Base-by-base conservation (phyloP, 2,329 filamentous ascomycete genomes). In the Fusarium kyushuense region DNA sequence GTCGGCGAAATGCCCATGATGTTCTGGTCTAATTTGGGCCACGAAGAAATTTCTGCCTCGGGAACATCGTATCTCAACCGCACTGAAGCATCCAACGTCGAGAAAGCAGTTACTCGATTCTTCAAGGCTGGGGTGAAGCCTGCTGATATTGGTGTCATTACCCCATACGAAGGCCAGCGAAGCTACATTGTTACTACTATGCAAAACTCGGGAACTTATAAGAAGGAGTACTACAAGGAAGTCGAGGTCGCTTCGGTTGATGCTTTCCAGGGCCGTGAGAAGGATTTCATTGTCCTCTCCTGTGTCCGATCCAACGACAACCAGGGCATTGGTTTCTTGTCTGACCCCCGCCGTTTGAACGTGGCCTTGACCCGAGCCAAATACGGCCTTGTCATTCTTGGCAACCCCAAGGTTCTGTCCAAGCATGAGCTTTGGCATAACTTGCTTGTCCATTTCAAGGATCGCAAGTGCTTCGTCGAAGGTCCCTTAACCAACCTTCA, bases 151-250 rank as follows among this genome's bases (percentile, higher is more conserved):
- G 96, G 96, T 82, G 96, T 99, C 74, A 98, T 99, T 76, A 99
- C 96, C 17, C 96, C 96, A 55, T 99, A 99, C 79, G 96, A 99
- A 82, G 96, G 96, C 60, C 96, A 99, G 81, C 92, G 96, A 76
- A 97, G 94, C 81, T 99, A 97, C 78, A 94, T 99, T 69, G 96
- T 99, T 61, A 97, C 93, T 77, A 97, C 95, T n/a, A 98, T 99
- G 95, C 96, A 99, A 81, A 94, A 95, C 67, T 96, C 92, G 14
- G 96, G 96, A 53, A 96, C 93, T 1, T 97, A 96, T 84, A 97
- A 97, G 84, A 99, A 99, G 83, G 96, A 99, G 78, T 89, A 91
- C 74, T 99, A 99, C 85, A 98, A 98, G 82, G 95, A 98, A 76
- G 95, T 99, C 25, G 96, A 99, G 79, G 96, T 99, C 40, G 96